Evolutionary conservation across 352 stramenopile genomes (phyloP), one percentile per base, ranked within the genome.

Genomic region (Globisporangium lucens): DNA sequence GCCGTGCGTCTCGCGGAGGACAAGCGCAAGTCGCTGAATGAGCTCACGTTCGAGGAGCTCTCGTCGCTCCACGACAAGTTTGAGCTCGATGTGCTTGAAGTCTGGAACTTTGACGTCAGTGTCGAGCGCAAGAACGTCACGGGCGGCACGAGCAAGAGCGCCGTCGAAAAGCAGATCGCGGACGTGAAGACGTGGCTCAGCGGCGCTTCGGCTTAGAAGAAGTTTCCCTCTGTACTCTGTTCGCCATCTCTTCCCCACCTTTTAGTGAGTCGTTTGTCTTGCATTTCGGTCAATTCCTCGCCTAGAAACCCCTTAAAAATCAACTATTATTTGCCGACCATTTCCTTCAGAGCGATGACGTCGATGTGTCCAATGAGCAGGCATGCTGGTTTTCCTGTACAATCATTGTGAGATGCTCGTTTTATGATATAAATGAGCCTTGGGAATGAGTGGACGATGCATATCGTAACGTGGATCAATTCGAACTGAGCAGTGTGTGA

Each of bases 1-100:
- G 93, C 93, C 41, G 94, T 98, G 61, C 93, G 95, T 60, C 79
- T 98, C 65, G 91, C 94, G 5, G 94, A 98, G 66, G 87, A 97
- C 77, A 82, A 88, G 73, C 83, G 78, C 75, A 92, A 93, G 70
- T 65, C 89, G 47, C 77, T 98, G 27, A 91, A 81, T 65, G 73
- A 77, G n/a, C 80, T 98, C 22, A 96, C 90, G n/a, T 86, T 97
- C 51, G 90, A 91, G 17, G 91, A 98, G 68, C 85, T 98, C 55
- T 75, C 76, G 53, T 85, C 82, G 56, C 80, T 98, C 27, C 94
- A 98, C 74, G 66, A 77, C 58, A 81, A 89, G 71, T 98, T 98
- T 66, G 91, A 94, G 61, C 61, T 85, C 46, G 92, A 98, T 63
- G 93, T 98, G 51, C 66, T 89, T 66, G 81, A 80, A 12, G 83